These are phyloP conservation scores for Atkinsonella texensis DNA, from an alignment of 2,329 filamentous ascomycete genomes.

Conservation along the genomic window DNA sequence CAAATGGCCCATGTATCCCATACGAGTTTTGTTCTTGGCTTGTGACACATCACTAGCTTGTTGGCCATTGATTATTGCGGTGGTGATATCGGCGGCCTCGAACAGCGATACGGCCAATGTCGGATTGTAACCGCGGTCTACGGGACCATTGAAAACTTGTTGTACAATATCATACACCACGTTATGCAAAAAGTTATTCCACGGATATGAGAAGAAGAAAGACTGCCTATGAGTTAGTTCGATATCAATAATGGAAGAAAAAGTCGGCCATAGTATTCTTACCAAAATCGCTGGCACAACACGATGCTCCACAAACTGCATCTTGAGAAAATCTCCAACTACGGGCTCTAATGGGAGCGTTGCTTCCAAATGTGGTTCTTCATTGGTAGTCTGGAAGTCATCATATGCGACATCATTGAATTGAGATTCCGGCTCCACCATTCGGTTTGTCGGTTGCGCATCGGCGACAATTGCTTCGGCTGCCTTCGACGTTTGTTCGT, in stretches of 20 bases:
- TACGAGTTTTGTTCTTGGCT: constrained; percentile 69
- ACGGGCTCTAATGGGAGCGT: constrained; percentile 45
- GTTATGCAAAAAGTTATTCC: constrained; percentile 99
- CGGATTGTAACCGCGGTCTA: constrained; percentile 91
- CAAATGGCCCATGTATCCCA: constrained; percentile 97
- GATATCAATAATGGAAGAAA: background rate
- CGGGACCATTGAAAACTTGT: constrained; percentile 96
- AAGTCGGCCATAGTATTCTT: constrained; percentile 24
- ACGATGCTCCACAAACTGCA: constrained; percentile 87
- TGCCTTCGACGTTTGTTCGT: background rate
- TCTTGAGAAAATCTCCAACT: constrained; percentile 89
- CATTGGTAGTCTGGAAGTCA: constrained; percentile 3
- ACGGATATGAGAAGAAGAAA: constrained; percentile 97
- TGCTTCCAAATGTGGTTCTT: constrained; percentile 8
- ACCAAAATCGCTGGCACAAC: constrained; percentile 94
- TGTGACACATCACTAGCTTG: constrained; percentile 77
- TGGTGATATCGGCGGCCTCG: constrained; percentile 77
- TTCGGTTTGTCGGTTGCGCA: background rate
- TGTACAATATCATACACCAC: constrained; percentile 98
- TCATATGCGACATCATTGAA: background rate
- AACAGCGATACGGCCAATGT: constrained; percentile 86
- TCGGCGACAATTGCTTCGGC: constrained; percentile 1
- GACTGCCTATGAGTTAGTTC: constrained; percentile 39
- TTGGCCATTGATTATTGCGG: constrained; percentile 86
- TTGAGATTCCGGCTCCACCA: background rate